Base-by-base conservation (phyloP, 192 early-diverging fungal genomes). In the Mortierella antarctica region DNA sequence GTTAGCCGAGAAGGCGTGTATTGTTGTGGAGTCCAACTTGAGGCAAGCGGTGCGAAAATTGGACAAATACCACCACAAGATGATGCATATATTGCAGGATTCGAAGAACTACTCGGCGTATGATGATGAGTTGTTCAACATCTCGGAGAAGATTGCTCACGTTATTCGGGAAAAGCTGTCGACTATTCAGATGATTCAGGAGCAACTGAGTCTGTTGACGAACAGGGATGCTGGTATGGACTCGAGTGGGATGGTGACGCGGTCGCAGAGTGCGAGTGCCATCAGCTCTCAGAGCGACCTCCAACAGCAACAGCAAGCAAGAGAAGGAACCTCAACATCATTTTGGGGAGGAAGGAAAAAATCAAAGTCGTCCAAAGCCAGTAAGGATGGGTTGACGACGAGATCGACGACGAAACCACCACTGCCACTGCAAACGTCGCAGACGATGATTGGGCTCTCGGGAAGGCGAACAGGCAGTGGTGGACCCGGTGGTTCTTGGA, bases 91-190 rank as follows among this genome's bases (percentile, higher is more conserved):
- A 41, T 45, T 76, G 2, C 68, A 71, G 13, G 74, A 70, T 8
- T 62, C 82, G 3, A 65, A 55, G 52, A 69, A 63, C 48, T 31
- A 31, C 31, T 31, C 65, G 14, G 61, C 74, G 5, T 75, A 65
- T 40, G 85, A 86, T 63, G 74, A 71, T 17, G 70, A 84, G 46
- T 61, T 86, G 17, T 71, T 82, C 14, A 77, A 44, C 47, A 76
- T 82, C 56, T 71, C 74, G 23, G 84, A 86, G 40, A 71, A 82
- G 55, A 74, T 84, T 47, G 56, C 76, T 15, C 80, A 84, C 53
- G 83, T 86, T 2, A 71, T 83, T 45, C 60, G 69, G 18, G 82
- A 78, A 17, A 83, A 83, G 51, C 13, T 83, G 18, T 18, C 45
- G 48, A 77, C 74, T 5, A 79, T 77, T 58, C 73, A 73, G 40